These are phyloP conservation scores for Trichosporon ovoides DNA, from an alignment of 1,284 basidiomycete genomes.

Conservation along the genomic window DNA sequence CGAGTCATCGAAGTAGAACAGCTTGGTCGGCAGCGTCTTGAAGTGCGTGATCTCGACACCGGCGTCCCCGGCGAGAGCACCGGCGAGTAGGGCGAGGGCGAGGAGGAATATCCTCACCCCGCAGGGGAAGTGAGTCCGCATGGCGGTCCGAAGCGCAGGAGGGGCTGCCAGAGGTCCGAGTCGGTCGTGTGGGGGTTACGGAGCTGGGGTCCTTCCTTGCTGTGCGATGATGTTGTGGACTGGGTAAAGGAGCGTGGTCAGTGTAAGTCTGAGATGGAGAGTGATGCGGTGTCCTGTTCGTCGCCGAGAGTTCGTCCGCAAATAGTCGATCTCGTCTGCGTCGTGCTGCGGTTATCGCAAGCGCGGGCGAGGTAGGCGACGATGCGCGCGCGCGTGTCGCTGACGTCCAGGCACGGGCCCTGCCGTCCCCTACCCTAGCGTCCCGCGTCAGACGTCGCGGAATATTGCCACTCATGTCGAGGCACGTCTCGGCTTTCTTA, in stretches of 20 bases:
- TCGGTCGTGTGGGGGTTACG: neutral
- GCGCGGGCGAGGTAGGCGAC: neutral
- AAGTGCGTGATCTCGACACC: conserved; percentile 50
- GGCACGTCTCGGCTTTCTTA: neutral
- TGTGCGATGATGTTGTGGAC: neutral
- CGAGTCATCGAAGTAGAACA: conserved; percentile 92
- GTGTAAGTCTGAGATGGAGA: too few species aligned
- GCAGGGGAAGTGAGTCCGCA: conserved; percentile 1
- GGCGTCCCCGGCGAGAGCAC: conserved; percentile 33
- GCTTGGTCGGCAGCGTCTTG: conserved; percentile 66
- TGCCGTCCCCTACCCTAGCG: neutral
- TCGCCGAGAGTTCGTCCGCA: too few species aligned
- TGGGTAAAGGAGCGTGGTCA: conserved; percentile 3
- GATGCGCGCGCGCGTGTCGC: conserved; percentile 1
- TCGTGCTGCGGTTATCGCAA: too few species aligned
- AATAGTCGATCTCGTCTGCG: too few species aligned
- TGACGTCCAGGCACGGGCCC: neutral
- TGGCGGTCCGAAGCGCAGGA: neutral
- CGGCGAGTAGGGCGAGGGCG: neutral
- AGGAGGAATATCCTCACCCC: conserved; percentile 2
- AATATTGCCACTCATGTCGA: neutral
- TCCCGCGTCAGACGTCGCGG: neutral
- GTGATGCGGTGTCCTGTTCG: too few species aligned
- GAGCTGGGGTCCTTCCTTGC: neutral
- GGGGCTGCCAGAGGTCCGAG: neutral